phyloP scores from a whole-genome alignment of 352 stramenopile genomes.

The Phytophthora pisi region DNA sequence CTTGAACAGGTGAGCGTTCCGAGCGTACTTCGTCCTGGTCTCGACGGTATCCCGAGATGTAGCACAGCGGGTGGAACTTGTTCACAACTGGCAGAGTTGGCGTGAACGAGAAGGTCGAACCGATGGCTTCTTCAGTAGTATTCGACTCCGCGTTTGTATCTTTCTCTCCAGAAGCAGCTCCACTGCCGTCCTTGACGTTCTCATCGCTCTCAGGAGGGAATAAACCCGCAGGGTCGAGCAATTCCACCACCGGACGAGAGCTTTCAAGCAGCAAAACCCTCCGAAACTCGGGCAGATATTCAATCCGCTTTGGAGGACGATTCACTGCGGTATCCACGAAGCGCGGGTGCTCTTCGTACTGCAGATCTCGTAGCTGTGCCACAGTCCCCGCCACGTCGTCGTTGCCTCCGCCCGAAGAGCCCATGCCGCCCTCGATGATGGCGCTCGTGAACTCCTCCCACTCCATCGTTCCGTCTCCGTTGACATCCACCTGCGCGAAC shows the following conservation, averaged over 20 bases:
- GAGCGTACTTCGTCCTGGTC: slow-evolving; percentile 81
- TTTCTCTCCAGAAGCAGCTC: slow-evolving; percentile 9
- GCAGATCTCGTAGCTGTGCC: slow-evolving; percentile 60
- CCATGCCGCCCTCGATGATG: slow-evolving; percentile 84
- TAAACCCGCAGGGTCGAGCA: slow-evolving; percentile 60
- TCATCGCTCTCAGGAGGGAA: slow-evolving; percentile 41
- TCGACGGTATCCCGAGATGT: slow-evolving; percentile 67
- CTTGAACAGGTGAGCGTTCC: slow-evolving; percentile 77
- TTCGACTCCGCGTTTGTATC: slow-evolving; percentile 2
- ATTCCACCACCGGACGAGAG: slow-evolving; percentile 69
- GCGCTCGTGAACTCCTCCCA: slow-evolving; percentile 87
- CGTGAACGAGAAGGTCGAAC: slow-evolving; percentile 31
- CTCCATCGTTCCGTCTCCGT: slow-evolving; percentile 79
- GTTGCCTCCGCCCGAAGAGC: slow-evolving; percentile 26
- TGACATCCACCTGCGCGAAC: slow-evolving; percentile 80
- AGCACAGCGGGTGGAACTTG: slow-evolving; percentile 79
- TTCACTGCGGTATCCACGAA: slow-evolving; percentile 59
- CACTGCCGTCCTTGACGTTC: slow-evolving; percentile 11
- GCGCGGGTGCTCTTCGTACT: slow-evolving; percentile 70
- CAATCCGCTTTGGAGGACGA: slow-evolving; percentile 62
- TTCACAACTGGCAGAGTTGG: slow-evolving; percentile 59
- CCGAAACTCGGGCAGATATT: slow-evolving; percentile 64
- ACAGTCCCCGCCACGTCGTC: slow-evolving; percentile 42
- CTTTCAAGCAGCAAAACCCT: slow-evolving; percentile 67
- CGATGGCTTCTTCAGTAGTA: slow-evolving; percentile 13